phyloP scores from a whole-genome alignment of 441 rosid species.

The Corymbia citriodora region DNA sequence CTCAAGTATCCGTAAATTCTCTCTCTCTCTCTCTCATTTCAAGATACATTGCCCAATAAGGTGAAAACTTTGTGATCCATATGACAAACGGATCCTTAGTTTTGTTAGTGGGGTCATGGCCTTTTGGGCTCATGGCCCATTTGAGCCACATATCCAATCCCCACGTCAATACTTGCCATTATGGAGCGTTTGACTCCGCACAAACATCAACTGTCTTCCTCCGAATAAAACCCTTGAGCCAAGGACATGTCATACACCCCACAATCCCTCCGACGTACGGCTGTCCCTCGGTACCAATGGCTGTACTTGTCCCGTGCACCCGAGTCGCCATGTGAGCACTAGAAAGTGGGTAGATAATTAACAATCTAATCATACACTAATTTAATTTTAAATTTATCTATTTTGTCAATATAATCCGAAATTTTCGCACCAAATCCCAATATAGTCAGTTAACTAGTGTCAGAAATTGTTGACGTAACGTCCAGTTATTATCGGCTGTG shows the following conservation, averaged over 20 bases:
- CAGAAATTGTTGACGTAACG: fast-evolving
- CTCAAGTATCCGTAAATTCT: too few species aligned
- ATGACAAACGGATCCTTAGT: too few species aligned
- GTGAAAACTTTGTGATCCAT: too few species aligned
- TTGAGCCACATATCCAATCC: not conserved
- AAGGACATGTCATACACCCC: not conserved
- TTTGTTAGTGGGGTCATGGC: not conserved
- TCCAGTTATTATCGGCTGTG: fast-evolving
- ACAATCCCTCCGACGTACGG: not conserved
- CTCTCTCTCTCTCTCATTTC: too few species aligned
- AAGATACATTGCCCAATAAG: too few species aligned
- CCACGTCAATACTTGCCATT: not conserved
- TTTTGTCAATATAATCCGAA: not conserved
- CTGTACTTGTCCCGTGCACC: not conserved
- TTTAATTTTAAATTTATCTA: not conserved
- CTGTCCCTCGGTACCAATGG: not conserved
- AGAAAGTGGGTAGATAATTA: not conserved
- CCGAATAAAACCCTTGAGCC: not conserved
- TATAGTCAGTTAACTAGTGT: too few species aligned
- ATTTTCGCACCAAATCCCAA: too few species aligned
- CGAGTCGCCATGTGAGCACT: not conserved
- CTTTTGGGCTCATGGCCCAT: not conserved
- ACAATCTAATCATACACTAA: not conserved
- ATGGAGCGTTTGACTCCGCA: not conserved
- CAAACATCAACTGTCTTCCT: not conserved